These are phyloP conservation scores for Saturnispora halmiae DNA, from an alignment of 805 yeast species.

Conservation along the genomic window DNA sequence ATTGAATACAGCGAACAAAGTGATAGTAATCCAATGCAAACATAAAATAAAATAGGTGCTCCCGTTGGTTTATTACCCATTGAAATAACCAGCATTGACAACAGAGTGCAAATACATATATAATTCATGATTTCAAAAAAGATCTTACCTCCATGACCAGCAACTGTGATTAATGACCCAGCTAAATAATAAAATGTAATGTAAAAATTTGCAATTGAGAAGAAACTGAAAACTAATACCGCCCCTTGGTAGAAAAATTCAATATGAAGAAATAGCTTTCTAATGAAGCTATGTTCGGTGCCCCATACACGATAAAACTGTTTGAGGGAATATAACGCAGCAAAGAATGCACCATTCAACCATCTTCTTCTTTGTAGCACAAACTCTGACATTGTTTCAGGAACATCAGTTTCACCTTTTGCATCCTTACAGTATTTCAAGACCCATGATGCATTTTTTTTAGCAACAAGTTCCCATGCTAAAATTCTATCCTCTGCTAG, in stretches of 20 bases:
- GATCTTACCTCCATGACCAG: conserved; percentile 70
- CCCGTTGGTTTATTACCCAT: conserved; percentile 99
- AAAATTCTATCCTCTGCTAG: conserved; percentile 93
- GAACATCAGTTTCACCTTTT: conserved; percentile 94
- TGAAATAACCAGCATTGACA: conserved; percentile 84
- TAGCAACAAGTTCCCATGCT: conserved; percentile 94
- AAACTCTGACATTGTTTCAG: conserved; percentile 89
- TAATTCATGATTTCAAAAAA: conserved; percentile 82
- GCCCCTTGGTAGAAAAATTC: conserved; percentile 86
- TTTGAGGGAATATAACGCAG: conserved; percentile 81
- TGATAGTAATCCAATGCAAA: conserved; percentile 63
- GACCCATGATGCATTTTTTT: conserved; percentile 75
- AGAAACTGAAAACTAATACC: conserved; percentile 77
- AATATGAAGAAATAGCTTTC: conserved; percentile 74
- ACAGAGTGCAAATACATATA: conserved; percentile 68
- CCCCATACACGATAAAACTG: conserved; percentile 85
- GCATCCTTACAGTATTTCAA: conserved; percentile 88
- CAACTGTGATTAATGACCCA: conserved; percentile 63
- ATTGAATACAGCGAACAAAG: conserved; percentile 76
- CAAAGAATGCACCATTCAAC: conserved; percentile 96
- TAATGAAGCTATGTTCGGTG: conserved; percentile 71
- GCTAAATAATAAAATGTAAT: conserved; percentile 88
- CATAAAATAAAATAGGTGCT: conserved; percentile 67
- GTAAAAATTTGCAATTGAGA: conserved; percentile 85
- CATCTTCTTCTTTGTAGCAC: conserved; percentile 95